Evolutionary conservation across 2,329 filamentous ascomycete species (phyloP).

Genomic region (Neonectria sp.): DNA sequence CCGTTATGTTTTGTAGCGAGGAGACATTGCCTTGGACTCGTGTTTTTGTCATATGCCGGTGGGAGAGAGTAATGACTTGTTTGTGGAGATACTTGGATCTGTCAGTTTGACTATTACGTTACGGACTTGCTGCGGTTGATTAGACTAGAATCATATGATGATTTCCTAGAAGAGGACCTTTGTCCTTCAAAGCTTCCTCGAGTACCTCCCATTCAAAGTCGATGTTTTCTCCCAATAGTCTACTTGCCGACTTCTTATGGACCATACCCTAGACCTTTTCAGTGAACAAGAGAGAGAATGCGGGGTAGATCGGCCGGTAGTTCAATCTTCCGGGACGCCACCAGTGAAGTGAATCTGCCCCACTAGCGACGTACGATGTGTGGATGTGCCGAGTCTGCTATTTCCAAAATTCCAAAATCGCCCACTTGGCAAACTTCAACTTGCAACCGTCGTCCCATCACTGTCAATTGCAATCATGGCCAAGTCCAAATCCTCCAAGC

Average conservation of each 20-base stretch:
- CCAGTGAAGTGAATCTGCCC: neutral
- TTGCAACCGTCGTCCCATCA: slow-evolving; percentile 2
- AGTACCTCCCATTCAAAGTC: too few species aligned
- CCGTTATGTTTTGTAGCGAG: slow-evolving; percentile 19
- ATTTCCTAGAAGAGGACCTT: too few species aligned
- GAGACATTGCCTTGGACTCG: too few species aligned
- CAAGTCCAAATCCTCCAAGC: slow-evolving; percentile 62
- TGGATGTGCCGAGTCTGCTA: neutral
- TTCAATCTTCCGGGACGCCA: neutral
- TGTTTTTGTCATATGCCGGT: too few species aligned
- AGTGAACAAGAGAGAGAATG: neutral
- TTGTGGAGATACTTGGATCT: neutral
- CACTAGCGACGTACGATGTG: neutral
- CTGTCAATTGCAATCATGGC: slow-evolving; percentile 51
- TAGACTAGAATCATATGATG: too few species aligned
- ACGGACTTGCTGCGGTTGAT: too few species aligned
- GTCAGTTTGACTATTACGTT: too few species aligned
- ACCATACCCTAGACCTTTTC: neutral
- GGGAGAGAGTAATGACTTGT: too few species aligned
- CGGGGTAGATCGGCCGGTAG: neutral
- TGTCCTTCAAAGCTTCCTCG: too few species aligned
- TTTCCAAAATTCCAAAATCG: neutral
- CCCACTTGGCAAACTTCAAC: neutral
- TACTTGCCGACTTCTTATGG: too few species aligned
- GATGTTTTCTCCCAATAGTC: too few species aligned